Conservation (phyloP, 2,329 filamentous ascomycete genomes). For the Xylariaceae sp. region DNA sequence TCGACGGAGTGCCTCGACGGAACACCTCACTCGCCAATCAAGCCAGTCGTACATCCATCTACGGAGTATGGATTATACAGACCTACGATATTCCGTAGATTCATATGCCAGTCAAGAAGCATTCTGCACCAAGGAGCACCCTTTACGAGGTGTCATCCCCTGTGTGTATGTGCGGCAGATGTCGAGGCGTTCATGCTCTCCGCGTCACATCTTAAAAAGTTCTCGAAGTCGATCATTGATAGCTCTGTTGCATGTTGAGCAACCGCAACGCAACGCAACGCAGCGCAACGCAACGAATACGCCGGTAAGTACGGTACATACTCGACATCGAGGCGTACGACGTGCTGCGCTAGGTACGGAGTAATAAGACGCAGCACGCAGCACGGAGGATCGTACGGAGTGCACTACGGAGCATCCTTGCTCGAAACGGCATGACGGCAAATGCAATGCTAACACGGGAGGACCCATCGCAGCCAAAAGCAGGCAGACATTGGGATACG, state of each 20-base stretch:
- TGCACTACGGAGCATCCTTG: conserved; percentile 7
- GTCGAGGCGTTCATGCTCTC: conserved; percentile 21
- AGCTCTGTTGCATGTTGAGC: conserved; percentile 3
- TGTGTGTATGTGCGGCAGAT: conserved; percentile 16
- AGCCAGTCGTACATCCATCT: no score
- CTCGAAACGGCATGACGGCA: conserved; percentile 20
- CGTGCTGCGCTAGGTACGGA: no score
- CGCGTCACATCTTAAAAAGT: conserved; percentile 11
- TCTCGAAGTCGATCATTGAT: conserved; percentile 4
- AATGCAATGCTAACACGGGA: conserved; percentile 18
- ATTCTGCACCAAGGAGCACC: not conserved
- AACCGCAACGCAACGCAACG: not conserved
- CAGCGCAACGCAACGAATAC: no score
- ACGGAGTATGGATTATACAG: no score
- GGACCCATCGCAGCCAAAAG: conserved; percentile 19
- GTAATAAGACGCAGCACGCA: no score
- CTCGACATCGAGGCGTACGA: no score
- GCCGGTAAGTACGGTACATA: no score
- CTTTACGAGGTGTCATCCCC: conserved; percentile 16
- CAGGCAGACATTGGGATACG: conserved; percentile 14
- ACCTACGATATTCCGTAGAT: no score
- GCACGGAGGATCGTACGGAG: no score
- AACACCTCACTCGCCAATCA: no score
- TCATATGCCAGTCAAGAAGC: no score
- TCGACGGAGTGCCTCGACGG: no score